phyloP scores from a whole-genome alignment of 768 basidiomycete genomes.

The Zangia roseola region DNA sequence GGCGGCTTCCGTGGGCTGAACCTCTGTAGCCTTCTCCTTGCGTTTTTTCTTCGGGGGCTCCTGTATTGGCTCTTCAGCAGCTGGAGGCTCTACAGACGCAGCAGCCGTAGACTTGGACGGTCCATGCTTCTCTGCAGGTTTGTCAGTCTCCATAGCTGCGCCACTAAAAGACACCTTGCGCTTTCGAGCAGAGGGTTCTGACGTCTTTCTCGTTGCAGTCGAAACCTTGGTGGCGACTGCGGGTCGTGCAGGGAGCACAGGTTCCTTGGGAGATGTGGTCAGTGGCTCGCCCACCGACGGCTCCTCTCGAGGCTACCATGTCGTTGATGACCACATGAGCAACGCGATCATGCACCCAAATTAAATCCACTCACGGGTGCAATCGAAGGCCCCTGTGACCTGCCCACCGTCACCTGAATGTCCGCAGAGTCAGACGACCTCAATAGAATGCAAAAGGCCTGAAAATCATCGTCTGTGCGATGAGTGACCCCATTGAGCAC shows the following conservation, averaged over 20 bases:
- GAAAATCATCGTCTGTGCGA: constrained; percentile 71
- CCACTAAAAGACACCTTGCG: constrained; percentile 22
- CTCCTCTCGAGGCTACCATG: not conserved
- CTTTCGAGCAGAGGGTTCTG: constrained; percentile 21
- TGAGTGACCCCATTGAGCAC: not conserved
- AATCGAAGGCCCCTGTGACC: not conserved
- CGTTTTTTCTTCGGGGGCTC: constrained; percentile 20
- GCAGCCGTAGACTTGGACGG: constrained; percentile 7
- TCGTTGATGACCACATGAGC: not conserved
- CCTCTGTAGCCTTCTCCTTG: no score
- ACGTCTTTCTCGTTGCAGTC: not conserved
- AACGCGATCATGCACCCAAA: not conserved
- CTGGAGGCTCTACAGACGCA: not conserved
- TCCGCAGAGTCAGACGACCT: constrained; percentile 36
- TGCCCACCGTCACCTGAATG: constrained; percentile 33
- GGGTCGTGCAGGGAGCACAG: not conserved
- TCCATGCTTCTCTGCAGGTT: not conserved
- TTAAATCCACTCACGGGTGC: constrained; percentile 9
- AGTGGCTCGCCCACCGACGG: not conserved
- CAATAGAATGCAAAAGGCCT: constrained; percentile 59
- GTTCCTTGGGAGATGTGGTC: not conserved
- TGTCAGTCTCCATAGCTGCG: not conserved
- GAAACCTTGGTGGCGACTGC: not conserved
- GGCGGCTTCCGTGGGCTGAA: no score
- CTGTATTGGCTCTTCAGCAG: not conserved